phyloP scores from a whole-genome alignment of 2,329 filamentous ascomycete species.

The Coniosporium tulheliwenetii region DNA sequence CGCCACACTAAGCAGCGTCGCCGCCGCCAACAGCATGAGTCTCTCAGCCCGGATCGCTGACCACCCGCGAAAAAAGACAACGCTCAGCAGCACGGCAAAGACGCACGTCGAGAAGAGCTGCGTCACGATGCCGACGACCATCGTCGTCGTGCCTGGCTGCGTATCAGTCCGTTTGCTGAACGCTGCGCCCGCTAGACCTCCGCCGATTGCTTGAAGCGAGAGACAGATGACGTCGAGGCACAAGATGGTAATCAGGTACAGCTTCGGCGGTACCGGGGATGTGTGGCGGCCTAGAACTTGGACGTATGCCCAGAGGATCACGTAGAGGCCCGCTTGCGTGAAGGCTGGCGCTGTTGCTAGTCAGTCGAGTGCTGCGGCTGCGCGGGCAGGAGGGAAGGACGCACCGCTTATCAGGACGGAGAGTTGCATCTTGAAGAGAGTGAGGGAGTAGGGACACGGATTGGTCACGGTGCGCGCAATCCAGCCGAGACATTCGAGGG shows the following conservation, averaged over 20 bases:
- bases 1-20: too few relatives aligned
- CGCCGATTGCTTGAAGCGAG: slow-evolving; percentile 1
- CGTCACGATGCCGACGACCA: slow-evolving; percentile 1
- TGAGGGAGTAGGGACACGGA: too few relatives aligned
- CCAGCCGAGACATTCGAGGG: too few relatives aligned
- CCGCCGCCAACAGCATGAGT: too few relatives aligned
- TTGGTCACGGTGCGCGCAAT: too few relatives aligned
- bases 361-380: too few relatives aligned
- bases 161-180: neutral
- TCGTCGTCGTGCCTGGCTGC: slow-evolving; percentile 1
- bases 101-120: too few relatives aligned
- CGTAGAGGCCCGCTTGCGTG: slow-evolving; percentile 1
- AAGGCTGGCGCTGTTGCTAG: neutral
- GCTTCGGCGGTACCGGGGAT: slow-evolving; percentile 1
- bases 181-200: slow-evolving; percentile 1
- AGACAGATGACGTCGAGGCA: slow-evolving; percentile 1
- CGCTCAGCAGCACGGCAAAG: too few relatives aligned
- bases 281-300: neutral
- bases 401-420: neutral
- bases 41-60: too few relatives aligned
- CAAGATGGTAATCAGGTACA: neutral
- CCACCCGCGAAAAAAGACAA: too few relatives aligned
- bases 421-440: slow-evolving; percentile 1
- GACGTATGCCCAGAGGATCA: slow-evolving; percentile 1
- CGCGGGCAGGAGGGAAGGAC: too few relatives aligned